Conservation (phyloP, 768 basidiomycete genomes). For the Rubroboletus pulcherrimus region DNA sequence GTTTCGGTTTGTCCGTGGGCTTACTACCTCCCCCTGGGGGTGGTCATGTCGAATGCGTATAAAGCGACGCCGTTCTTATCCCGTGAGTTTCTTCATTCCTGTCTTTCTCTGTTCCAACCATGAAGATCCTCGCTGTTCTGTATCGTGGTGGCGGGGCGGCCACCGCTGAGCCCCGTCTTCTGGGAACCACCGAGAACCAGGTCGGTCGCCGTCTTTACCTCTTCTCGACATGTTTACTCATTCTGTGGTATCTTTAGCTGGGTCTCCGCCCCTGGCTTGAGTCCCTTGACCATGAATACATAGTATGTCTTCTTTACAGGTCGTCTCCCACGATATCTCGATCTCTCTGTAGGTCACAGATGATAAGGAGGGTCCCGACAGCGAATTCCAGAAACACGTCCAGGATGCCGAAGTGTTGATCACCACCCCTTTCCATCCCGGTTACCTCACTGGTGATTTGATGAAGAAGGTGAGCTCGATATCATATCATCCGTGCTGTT, state of each 20-base stretch:
- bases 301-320: slow-evolving; percentile 42
- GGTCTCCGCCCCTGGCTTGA: slow-evolving; percentile 68
- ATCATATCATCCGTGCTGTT: neutral
- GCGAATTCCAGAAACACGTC: slow-evolving; percentile 73
- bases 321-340: too few species aligned
- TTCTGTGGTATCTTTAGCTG: slow-evolving; percentile 40
- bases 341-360: slow-evolving; percentile 52
- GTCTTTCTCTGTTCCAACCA: neutral
- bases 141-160: slow-evolving; percentile 68
- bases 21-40: neutral
- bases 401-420: slow-evolving; percentile 75
- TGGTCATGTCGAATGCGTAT: neutral
- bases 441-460: too few species aligned
- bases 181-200: slow-evolving; percentile 81
- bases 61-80: neutral
- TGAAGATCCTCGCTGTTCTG: slow-evolving; percentile 58
- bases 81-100: neutral
- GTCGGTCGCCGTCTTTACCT: slow-evolving; percentile 29
- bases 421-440: slow-evolving; percentile 73
- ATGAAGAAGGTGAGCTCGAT: slow-evolving; percentile 43
- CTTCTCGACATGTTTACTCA: neutral
- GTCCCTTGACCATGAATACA: slow-evolving; percentile 69
- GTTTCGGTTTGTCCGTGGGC: neutral
- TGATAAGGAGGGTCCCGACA: slow-evolving; percentile 76
- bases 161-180: slow-evolving; percentile 61